Conservation (phyloP, 345 rosid genomes). For the Acer yangbiense region DNA sequence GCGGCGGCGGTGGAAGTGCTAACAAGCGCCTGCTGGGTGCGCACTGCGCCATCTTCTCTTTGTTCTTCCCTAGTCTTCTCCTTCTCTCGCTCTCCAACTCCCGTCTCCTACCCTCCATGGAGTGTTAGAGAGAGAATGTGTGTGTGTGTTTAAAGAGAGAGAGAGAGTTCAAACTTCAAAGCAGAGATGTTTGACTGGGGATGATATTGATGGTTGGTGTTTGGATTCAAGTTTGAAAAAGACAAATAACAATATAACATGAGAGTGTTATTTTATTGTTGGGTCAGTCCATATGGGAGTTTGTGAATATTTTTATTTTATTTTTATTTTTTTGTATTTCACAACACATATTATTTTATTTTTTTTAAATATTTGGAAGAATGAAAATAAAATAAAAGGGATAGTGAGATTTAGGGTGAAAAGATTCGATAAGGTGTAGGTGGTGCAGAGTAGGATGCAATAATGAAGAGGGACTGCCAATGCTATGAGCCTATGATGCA, state of each 20-base stretch:
- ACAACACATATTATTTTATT: background rate
- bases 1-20: conserved; percentile 24
- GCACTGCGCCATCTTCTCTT: conserved; percentile 14
- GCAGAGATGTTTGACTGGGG: conserved; percentile 18
- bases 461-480: background rate
- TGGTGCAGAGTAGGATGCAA: background rate
- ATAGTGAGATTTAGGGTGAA: background rate
- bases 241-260: conserved; percentile 7
- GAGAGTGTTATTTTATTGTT: background rate
- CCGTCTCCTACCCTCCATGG: conserved; percentile 27
- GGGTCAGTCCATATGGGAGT: background rate
- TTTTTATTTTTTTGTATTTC: background rate
- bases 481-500: background rate
- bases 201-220: background rate
- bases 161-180: background rate
- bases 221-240: background rate
- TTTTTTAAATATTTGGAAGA: background rate
- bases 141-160: background rate
- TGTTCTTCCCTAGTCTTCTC: conserved; percentile 13
- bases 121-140: background rate
- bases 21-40: conserved; percentile 25
- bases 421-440: conserved; percentile 1
- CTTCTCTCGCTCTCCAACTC: conserved; percentile 23
- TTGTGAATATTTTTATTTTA: background rate
- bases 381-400: background rate